Percentiles rank a stretch among this genome's conserved stretches.
phyloP scores from a whole-genome alignment of 2,329 filamentous ascomycete genomes.

The Keithomyces neogunnii region DNA sequence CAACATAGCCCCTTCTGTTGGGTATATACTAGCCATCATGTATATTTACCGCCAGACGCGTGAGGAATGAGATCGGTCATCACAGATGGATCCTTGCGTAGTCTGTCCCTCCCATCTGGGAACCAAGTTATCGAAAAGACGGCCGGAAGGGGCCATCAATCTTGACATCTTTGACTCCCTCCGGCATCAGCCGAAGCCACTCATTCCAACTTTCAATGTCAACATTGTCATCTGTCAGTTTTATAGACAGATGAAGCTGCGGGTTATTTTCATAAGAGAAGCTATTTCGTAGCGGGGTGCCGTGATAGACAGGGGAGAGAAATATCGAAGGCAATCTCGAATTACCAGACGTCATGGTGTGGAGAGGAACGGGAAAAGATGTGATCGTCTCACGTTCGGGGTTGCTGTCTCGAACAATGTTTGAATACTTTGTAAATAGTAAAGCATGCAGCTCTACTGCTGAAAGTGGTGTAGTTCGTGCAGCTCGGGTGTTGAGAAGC shows the following conservation, averaged over 20 bases:
- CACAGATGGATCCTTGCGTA: too few relatives aligned
- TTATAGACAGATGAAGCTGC: conserved; percentile 41
- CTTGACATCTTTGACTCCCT: conserved; percentile 46
- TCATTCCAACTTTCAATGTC: conserved; percentile 48
- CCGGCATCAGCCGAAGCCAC: conserved; percentile 50
- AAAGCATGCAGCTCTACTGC: conserved; percentile 46
- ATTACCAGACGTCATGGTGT: conserved; percentile 47
- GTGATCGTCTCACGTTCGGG: conserved; percentile 37
- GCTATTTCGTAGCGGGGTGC: conserved; percentile 27
- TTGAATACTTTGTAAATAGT: conserved; percentile 42
- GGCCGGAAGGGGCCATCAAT: conserved; percentile 41
- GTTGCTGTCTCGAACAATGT: conserved; percentile 40
- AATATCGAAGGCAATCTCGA: conserved; percentile 47
- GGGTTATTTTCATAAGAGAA: conserved; percentile 35
- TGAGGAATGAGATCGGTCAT: too few relatives aligned
- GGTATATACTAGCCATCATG: too few relatives aligned
- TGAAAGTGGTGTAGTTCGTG: conserved; percentile 37
- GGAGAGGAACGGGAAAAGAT: conserved; percentile 45
- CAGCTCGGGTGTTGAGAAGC: conserved; percentile 38
- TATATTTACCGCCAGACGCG: too few relatives aligned
- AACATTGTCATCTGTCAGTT: conserved; percentile 41
- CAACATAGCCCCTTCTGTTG: too few relatives aligned
- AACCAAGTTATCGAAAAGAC: conserved; percentile 12
- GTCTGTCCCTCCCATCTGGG: background rate
- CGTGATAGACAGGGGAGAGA: conserved; percentile 40